A percentile compares a stretch with the other conserved stretches of the same genome.
These are phyloP conservation scores for Backusella parvicylindrica DNA, from an alignment of 192 early-diverging fungal genomes.

Conservation along the genomic window DNA sequence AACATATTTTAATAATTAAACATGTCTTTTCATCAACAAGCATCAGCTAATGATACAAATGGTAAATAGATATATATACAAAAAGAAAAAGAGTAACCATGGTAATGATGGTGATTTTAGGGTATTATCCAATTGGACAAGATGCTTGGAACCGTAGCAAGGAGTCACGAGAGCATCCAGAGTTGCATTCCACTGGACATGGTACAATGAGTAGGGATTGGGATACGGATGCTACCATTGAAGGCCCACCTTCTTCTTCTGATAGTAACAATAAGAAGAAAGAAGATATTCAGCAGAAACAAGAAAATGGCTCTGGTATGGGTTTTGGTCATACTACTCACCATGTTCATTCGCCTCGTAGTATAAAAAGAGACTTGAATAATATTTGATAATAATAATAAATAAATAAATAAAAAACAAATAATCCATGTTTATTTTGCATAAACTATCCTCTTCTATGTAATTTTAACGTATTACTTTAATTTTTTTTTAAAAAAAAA, in stretches of 20 bases:
- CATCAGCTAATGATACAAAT: neutral
- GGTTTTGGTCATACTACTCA: neutral
- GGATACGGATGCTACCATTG: neutral
- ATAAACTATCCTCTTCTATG: no score
- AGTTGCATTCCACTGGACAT: conserved; percentile 5
- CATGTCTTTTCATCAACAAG: neutral
- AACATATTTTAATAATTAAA: neutral
- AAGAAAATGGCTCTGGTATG: neutral
- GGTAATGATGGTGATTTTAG: neutral
- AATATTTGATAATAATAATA: neutral
- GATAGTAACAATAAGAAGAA: neutral
- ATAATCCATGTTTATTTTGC: no score
- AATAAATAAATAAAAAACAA: no score
- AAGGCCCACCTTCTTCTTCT: neutral
- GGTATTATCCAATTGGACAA: neutral
- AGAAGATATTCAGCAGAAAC: neutral
- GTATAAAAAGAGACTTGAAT: conserved; percentile 1
- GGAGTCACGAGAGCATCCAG: conserved; percentile 1
- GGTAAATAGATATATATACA: neutral
- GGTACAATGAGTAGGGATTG: neutral
- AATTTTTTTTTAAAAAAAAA: no score
- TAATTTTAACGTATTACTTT: no score
- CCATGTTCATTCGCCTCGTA: neutral
- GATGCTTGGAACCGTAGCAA: conserved; percentile 9
- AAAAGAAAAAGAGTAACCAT: neutral